These are phyloP conservation scores for Geotrichum europaeum DNA, from an alignment of 1,139 yeast species.

Conservation along the genomic window DNA sequence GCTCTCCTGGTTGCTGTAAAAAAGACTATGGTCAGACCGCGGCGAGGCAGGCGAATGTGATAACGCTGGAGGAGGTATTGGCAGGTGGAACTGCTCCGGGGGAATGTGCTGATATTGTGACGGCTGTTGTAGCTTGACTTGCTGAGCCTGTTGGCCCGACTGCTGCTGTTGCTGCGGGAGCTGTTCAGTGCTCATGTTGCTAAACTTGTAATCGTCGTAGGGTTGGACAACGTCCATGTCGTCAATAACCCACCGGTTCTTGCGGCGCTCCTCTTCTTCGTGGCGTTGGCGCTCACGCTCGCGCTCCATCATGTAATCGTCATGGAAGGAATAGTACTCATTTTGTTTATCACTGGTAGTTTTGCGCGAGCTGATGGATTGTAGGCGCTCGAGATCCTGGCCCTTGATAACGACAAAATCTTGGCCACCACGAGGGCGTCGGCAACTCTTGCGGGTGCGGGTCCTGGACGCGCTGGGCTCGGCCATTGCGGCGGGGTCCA, in stretches of 20 bases:
- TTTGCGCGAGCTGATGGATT: not conserved
- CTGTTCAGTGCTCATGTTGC: not conserved
- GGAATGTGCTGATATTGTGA: not conserved
- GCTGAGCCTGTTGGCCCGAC: not conserved
- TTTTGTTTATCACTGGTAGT: not conserved
- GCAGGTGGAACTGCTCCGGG: not conserved
- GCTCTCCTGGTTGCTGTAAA: not conserved
- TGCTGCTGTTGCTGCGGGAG: not conserved
- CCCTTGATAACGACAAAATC: not conserved
- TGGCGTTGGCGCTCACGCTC: not conserved
- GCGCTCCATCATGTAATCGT: slow-evolving; percentile 4
- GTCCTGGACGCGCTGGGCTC: not conserved
- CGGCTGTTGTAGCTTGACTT: not conserved
- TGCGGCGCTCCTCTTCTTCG: slow-evolving; percentile 5
- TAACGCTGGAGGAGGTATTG: not conserved
- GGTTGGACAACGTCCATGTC: slow-evolving; percentile 3
- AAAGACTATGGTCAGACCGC: not conserved
- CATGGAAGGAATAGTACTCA: slow-evolving; percentile 8
- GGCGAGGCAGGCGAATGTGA: not conserved
- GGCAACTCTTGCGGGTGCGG: slow-evolving; percentile 1
- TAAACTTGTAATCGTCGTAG: slow-evolving; percentile 2
- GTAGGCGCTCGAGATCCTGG: not conserved
- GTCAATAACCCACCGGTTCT: slow-evolving; percentile 1
- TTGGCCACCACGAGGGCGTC: not conserved
- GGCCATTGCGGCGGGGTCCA: not conserved